These are phyloP conservation scores for Hyaloscypha finlandica DNA, from an alignment of 495 filamentous ascomycete species.

Conservation along the genomic window DNA sequence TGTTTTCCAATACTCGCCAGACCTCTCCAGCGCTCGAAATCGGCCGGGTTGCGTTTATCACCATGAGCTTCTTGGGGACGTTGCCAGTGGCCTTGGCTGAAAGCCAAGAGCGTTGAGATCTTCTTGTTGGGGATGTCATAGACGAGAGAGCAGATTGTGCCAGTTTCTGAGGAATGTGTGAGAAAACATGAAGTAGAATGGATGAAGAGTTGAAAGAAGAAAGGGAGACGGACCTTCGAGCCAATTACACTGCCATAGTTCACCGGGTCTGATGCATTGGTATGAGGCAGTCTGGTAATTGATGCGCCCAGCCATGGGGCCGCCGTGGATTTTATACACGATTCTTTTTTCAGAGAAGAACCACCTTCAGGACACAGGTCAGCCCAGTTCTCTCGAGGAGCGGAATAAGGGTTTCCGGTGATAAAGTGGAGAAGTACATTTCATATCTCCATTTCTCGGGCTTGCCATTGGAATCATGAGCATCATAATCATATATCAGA, in stretches of 20 bases:
- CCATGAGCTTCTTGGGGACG: constrained; percentile 39
- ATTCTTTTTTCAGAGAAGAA: constrained; percentile 44
- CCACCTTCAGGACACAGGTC: constrained; percentile 27
- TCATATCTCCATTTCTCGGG: constrained; percentile 47
- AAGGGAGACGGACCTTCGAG: constrained; percentile 31
- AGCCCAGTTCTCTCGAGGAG: too few relatives aligned
- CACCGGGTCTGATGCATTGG: constrained; percentile 42
- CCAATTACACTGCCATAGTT: constrained; percentile 46
- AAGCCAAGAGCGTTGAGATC: constrained; percentile 40
- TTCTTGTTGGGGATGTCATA: constrained; percentile 39
- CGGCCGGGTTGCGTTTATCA: constrained; percentile 40
- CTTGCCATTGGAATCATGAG: constrained; percentile 35
- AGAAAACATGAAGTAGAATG: neutral
- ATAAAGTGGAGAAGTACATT: constrained; percentile 26
- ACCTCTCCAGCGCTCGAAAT: constrained; percentile 39
- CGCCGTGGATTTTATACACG: constrained; percentile 46
- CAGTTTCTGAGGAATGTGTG: constrained; percentile 33
- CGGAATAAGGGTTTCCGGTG: neutral
- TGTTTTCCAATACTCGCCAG: constrained; percentile 40
- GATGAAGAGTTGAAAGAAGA: neutral
- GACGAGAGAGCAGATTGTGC: constrained; percentile 42
- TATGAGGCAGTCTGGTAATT: constrained; percentile 44
- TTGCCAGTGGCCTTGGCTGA: constrained; percentile 45
- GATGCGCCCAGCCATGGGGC: constrained; percentile 43
- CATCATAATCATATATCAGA: constrained; percentile 45